Evolutionary conservation across 2,329 filamentous ascomycete species (phyloP).

Genomic region (Cercospora citrullina): DNA sequence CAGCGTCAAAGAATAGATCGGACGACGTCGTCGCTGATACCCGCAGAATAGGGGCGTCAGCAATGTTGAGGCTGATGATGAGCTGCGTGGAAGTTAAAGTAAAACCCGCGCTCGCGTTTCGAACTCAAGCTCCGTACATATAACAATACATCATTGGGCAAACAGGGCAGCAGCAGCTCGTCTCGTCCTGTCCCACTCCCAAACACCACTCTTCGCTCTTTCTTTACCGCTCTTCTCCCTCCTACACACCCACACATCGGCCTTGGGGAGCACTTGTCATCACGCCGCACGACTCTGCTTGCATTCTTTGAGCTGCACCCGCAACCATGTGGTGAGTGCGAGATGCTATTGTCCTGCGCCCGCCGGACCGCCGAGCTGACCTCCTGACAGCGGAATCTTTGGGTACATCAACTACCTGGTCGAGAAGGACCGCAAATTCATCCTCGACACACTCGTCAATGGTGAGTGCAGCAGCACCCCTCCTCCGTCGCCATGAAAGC

Average conservation of each 20-base stretch:
- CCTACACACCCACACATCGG: not conserved
- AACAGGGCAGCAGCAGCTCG: conserved; percentile 1
- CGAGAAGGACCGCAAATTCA: conserved; percentile 96
- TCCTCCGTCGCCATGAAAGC: not conserved
- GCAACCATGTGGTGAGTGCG: conserved; percentile 15
- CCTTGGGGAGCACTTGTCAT: not conserved
- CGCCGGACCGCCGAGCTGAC: not conserved
- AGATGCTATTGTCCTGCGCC: not conserved
- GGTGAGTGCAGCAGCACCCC: conserved; percentile 59
- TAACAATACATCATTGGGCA: conserved; percentile 8
- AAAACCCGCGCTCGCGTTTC: not conserved
- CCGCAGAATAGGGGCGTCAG: conserved; percentile 2
- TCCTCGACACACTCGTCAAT: conserved; percentile 94
- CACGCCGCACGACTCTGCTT: conserved; percentile 10
- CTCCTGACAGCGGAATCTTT: conserved; percentile 68
- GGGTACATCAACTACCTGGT: conserved; percentile 99
- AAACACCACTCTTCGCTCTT: conserved; percentile 1
- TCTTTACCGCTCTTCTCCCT: not conserved
- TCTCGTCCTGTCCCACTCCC: not conserved
- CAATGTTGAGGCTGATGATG: not conserved
- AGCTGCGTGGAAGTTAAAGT: not conserved
- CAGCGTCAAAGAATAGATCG: conserved; percentile 9
- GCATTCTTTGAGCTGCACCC: conserved; percentile 13
- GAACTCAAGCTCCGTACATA: conserved; percentile 1
- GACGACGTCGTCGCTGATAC: not conserved